Evolutionary conservation across 345 rosid species (phyloP), one percentile per base, ranked within the genome.

Genomic region (Acer yangbiense): DNA sequence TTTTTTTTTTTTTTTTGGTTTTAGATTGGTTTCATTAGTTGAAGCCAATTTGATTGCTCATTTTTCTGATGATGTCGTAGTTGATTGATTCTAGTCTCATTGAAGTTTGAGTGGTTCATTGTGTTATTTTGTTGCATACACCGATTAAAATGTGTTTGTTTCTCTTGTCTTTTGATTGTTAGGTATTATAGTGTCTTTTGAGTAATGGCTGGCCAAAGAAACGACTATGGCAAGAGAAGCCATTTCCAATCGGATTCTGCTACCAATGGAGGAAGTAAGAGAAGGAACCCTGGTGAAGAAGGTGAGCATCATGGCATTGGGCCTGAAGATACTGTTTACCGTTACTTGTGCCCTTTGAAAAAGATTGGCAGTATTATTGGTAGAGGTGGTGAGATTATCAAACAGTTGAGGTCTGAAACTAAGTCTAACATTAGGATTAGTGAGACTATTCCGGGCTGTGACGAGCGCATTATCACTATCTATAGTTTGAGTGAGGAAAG

Each of bases 311-410:
- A 58, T 73, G 88, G 80, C 13, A 87, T 71, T 69, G 90, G 88
- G n/a, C 73, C 82, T 0, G 87, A 87, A 64, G 93, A 89, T 32
- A 89, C 90, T 2, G 89, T 88, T 6, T 91, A 84, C 75, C 90
- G 93, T 27, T 91, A 88, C 79, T 75, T 91, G 73, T 89, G 92
- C 16, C 93, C 88, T 35, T 79, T 77, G 35, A 84, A 78, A 77
- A 91, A 77, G 83, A 87, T 87, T 69, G 95, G 93, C 65, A 87
- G 93, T 75, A 80, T 88, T 74, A 89, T 91, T 77, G 95, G 95
- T 2, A 85, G 81, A 46, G 95, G 95, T 57, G 95, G 93, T 75
- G 93, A 87, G 4, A 88, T 91, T 71, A 85, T 86, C 5, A 89
- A 91, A 64, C 90, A 89, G 74, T 78, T 89, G 21, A 86, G 95